Percentiles rank a stretch among this genome's conserved stretches.
Conservation (phyloP, 2,329 filamentous ascomycete genomes). For the Colletotrichum sp. region DNA sequence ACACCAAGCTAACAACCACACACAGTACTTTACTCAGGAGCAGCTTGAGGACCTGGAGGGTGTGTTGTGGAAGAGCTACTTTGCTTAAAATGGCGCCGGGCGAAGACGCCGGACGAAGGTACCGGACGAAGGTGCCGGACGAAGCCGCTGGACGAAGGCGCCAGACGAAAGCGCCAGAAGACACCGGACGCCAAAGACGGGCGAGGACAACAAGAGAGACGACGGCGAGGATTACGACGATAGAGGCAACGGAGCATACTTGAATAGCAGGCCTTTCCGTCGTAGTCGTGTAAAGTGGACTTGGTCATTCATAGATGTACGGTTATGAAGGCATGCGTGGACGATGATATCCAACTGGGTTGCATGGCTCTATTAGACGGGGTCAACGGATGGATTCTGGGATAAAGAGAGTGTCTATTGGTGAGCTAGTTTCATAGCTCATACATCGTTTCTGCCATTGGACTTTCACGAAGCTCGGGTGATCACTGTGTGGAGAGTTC, state of each 20-base stretch:
- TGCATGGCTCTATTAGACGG: conserved; percentile 3
- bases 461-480: neutral
- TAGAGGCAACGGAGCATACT: neutral
- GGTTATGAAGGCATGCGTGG: neutral
- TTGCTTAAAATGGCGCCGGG: conserved; percentile 64
- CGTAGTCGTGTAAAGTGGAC: neutral
- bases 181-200: neutral
- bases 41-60: conserved; percentile 95
- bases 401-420: neutral
- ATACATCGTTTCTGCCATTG: neutral
- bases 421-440: neutral
- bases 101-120: no score
- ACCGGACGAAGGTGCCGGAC: no score
- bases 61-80: conserved; percentile 99
- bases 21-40: conserved; percentile 81
- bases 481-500: neutral
- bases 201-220: neutral
- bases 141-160: no score
- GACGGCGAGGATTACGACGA: neutral
- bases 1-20: conserved; percentile 27
- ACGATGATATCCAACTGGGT: conserved; percentile 9
- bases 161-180: no score
- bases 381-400: neutral
- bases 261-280: neutral
- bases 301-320: neutral